These are phyloP conservation scores for Thelephora terrestris DNA, from an alignment of 1,284 basidiomycete species.

Conservation along the genomic window DNA sequence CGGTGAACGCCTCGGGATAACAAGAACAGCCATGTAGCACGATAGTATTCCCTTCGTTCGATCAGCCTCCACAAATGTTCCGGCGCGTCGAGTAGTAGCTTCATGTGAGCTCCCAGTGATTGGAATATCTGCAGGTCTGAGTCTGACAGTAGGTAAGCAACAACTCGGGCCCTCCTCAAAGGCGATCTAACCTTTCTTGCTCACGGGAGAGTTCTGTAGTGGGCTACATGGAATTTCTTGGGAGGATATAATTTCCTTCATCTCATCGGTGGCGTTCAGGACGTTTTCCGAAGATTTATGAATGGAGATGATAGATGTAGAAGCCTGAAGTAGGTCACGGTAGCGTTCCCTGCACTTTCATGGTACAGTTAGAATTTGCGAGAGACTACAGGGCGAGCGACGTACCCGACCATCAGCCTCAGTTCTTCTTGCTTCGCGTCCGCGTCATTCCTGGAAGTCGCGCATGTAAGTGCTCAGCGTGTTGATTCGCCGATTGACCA, in stretches of 20 bases:
- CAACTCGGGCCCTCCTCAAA: background rate
- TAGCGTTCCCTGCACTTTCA: conserved; percentile 83
- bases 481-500: conserved; percentile 6
- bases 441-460: conserved; percentile 58
- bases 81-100: conserved; percentile 78
- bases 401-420: conserved; percentile 91
- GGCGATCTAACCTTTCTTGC: conserved; percentile 36
- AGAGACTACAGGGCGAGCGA: conserved; percentile 15
- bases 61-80: conserved; percentile 83
- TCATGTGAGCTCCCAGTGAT: conserved; percentile 76
- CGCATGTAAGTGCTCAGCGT: background rate
- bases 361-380: conserved; percentile 23
- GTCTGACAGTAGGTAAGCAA: conserved; percentile 32
- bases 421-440: conserved; percentile 88
- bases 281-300: conserved; percentile 57
- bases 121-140: conserved; percentile 60
- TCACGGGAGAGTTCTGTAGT: conserved; percentile 29
- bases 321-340: conserved; percentile 85
- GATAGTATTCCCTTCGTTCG: conserved; percentile 66
- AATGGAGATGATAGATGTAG: conserved; percentile 77
- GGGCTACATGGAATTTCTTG: conserved; percentile 35
- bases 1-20: conserved; percentile 75
- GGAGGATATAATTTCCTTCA: conserved; percentile 39
- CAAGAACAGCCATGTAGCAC: conserved; percentile 81
- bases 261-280: conserved; percentile 47